Evolutionary conservation across 2,329 filamentous ascomycete genomes (phyloP).

Genomic region (Metarhizium album): DNA sequence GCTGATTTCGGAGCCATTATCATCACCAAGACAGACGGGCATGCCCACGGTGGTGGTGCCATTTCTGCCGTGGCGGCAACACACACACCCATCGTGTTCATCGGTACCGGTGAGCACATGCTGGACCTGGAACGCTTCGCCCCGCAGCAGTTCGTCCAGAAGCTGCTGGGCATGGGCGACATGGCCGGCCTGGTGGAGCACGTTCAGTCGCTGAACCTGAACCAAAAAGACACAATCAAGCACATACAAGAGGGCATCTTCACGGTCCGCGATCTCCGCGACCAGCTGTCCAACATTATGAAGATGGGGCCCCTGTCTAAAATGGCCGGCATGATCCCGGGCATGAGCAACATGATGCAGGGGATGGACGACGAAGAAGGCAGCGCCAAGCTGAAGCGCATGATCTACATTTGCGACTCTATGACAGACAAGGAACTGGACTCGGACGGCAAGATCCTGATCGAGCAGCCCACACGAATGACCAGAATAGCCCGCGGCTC

Average conservation of each 20-base stretch:
- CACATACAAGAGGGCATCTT: constrained; percentile 96
- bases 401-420: constrained; percentile 98
- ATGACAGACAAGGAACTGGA: constrained; percentile 97
- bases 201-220: constrained; percentile 87
- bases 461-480: constrained; percentile 87
- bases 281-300: constrained; percentile 97
- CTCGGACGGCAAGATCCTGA: constrained; percentile 86
- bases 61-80: constrained; percentile 97
- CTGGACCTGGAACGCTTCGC: constrained; percentile 88
- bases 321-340: constrained; percentile 98
- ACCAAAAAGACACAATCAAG: constrained; percentile 99
- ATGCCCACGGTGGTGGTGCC: constrained; percentile 89
- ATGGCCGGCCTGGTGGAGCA: constrained; percentile 93
- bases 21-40: constrained; percentile 96
- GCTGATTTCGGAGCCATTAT: constrained; percentile 97
- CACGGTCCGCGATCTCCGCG: constrained; percentile 84
- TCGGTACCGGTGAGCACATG: constrained; percentile 96
- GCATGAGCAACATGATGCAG: constrained; percentile 85
- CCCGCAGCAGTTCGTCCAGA: constrained; percentile 86
- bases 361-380: constrained; percentile 97
- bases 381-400: constrained; percentile 83
- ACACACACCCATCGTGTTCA: constrained; percentile 92
- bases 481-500: constrained; percentile 83
- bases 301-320: constrained; percentile 98
- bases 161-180: constrained; percentile 93